Evolutionary conservation across 768 basidiomycete genomes (phyloP).

Genomic region (Artomyces pyxidatus): DNA sequence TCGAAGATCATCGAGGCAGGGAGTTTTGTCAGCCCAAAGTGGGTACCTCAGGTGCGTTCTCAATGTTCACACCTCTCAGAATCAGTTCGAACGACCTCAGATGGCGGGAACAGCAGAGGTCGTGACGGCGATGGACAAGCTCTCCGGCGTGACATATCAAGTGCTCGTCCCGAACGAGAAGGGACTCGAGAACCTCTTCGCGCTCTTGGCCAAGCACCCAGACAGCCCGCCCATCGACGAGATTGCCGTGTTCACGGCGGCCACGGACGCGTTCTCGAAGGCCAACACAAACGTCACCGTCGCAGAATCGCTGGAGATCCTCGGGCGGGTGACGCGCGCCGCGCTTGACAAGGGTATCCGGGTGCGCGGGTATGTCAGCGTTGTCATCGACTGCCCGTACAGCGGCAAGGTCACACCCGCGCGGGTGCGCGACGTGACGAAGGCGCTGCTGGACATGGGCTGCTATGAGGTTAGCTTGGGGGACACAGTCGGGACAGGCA

Average conservation of each 20-base stretch:
- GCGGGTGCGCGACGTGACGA: conserved; percentile 60
- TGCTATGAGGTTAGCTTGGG: conserved; percentile 91
- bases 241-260: conserved; percentile 83
- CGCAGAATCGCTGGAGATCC: conserved; percentile 56
- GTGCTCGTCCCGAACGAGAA: conserved; percentile 78
- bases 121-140: conserved; percentile 45
- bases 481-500: conserved; percentile 86
- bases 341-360: conserved; percentile 57
- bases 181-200: conserved; percentile 62
- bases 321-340: conserved; percentile 51
- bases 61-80: background rate
- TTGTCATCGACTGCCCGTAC: conserved; percentile 79
- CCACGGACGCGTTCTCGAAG: conserved; percentile 77
- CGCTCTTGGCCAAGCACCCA: conserved; percentile 35
- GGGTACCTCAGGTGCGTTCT: conserved; percentile 78
- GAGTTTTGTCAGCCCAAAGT: conserved; percentile 88
- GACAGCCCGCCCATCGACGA: conserved; percentile 60
- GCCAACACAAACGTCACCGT: conserved; percentile 80
- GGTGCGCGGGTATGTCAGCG: conserved; percentile 82
- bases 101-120: conserved; percentile 85
- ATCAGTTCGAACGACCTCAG: conserved; percentile 29
- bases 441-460: conserved; percentile 76
- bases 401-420: conserved; percentile 65
- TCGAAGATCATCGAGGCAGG: conserved; percentile 70
- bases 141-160: conserved; percentile 56